These are phyloP conservation scores for Chlamydomonas sp. DNA, from an alignment of 139 green algal species.

Conservation along the genomic window DNA sequence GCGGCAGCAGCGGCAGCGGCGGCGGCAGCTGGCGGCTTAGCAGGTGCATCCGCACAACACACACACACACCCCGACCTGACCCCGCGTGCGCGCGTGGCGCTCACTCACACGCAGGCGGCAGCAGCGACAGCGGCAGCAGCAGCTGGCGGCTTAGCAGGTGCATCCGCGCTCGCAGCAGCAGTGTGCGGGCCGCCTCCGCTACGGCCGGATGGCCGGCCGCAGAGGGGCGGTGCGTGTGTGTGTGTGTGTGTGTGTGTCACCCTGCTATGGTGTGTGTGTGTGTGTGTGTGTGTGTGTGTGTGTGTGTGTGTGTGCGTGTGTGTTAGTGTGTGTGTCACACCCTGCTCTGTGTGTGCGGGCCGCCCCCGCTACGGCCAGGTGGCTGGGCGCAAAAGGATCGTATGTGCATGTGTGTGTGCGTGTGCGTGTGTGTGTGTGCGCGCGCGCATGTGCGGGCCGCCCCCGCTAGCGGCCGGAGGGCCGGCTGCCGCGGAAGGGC, in stretches of 20 bases:
- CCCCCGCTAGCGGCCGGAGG: conserved; percentile 38
- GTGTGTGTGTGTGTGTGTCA: neutral
- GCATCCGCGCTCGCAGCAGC: conserved; percentile 54
- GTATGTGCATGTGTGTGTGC: conserved; percentile 25
- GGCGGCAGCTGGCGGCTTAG: conserved; percentile 23
- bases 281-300: conserved; percentile 21
- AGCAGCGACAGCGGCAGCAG: neutral
- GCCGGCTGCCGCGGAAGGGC: conserved; percentile 45
- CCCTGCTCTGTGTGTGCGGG: no score
- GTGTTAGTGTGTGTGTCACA: no score
- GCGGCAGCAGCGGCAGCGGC: no score
- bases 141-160: conserved; percentile 50
- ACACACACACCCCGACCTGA: no score
- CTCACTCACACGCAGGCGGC: no score
- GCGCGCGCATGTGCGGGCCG: conserved; percentile 55
- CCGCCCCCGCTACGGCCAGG: conserved; percentile 38
- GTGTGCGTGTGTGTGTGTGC: no score
- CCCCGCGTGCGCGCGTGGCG: no score
- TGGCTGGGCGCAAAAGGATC: conserved; percentile 48
- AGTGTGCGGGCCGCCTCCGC: conserved; percentile 51
- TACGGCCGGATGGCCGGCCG: conserved; percentile 31
- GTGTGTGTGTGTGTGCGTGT: neutral
- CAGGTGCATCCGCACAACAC: conserved; percentile 69
- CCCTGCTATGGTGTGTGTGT: conserved; percentile 46
- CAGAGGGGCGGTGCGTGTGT: conserved; percentile 49